Conservation (phyloP, 1,139 yeast species). For the Hyphopichia fennica region DNA sequence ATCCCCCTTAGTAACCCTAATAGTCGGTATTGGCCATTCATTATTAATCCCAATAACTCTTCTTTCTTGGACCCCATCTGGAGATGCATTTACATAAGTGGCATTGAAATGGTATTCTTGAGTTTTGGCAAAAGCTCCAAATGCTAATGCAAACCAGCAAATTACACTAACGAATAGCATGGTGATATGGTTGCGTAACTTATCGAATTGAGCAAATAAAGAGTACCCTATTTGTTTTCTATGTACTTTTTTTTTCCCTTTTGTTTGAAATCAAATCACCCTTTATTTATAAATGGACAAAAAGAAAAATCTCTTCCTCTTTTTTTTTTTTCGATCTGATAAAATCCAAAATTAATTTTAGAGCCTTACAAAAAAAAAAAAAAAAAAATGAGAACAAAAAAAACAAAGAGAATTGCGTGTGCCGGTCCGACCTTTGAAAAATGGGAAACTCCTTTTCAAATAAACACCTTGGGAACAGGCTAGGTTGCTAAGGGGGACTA, state of each 20-base stretch:
- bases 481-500: background rate
- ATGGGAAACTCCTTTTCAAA: too few species aligned
- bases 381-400: background rate
- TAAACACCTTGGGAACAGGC: too few species aligned
- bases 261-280: background rate
- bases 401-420: too few species aligned
- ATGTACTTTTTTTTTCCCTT: too few species aligned
- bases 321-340: too few species aligned
- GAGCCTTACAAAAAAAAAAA: too few species aligned
- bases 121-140: slow-evolving; percentile 45
- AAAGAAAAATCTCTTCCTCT: background rate
- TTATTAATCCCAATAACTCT: slow-evolving; percentile 79
- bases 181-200: background rate
- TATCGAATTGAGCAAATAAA: background rate
- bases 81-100: slow-evolving; percentile 68
- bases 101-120: slow-evolving; percentile 73
- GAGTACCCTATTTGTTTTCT: background rate
- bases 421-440: too few species aligned
- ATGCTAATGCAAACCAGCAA: background rate
- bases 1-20: slow-evolving; percentile 74
- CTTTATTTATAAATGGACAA: background rate
- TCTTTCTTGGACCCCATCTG: slow-evolving; percentile 71
- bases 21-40: slow-evolving; percentile 81
- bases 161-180: slow-evolving; percentile 1
- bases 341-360: too few species aligned